Conservation (phyloP, 225 moss, liverwort and hornwort species). For the Pseudoscleropodium purum region DNA sequence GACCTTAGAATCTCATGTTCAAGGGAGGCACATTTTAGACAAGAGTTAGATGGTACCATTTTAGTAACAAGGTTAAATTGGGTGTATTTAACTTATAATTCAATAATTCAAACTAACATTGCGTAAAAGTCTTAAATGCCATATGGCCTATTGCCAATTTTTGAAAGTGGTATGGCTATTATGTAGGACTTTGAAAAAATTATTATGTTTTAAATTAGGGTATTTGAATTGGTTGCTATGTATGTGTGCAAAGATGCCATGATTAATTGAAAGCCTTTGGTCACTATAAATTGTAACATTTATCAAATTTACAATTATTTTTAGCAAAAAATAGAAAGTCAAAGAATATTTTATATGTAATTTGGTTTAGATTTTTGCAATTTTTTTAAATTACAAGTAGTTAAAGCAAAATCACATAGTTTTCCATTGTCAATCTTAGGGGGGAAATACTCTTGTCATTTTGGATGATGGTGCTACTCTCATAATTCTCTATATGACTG, state of each 20-base stretch:
- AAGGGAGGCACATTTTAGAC: fast-evolving
- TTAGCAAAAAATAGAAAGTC: neutral
- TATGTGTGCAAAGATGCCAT: neutral
- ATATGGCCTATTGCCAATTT: neutral
- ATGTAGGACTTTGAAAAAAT: neutral
- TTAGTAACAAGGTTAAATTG: neutral
- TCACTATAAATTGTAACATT: neutral
- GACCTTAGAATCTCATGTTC: neutral
- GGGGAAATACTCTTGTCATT: neutral
- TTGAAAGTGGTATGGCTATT: neutral
- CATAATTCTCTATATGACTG: too few species aligned
- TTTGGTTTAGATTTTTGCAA: too few species aligned
- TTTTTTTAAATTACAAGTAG: neutral
- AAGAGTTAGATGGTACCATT: neutral
- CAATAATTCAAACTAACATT: neutral
- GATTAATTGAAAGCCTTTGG: neutral
- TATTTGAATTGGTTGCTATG: neutral
- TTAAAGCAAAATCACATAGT: neutral
- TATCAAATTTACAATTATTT: neutral
- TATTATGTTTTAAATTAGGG: neutral
- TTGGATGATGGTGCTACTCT: neutral
- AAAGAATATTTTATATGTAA: neutral
- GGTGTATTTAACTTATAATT: neutral
- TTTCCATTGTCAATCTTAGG: fast-evolving
- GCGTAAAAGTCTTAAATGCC: too few species aligned